Conservation (phyloP, 805 yeast species). For the Geotrichum ghanense region DNA sequence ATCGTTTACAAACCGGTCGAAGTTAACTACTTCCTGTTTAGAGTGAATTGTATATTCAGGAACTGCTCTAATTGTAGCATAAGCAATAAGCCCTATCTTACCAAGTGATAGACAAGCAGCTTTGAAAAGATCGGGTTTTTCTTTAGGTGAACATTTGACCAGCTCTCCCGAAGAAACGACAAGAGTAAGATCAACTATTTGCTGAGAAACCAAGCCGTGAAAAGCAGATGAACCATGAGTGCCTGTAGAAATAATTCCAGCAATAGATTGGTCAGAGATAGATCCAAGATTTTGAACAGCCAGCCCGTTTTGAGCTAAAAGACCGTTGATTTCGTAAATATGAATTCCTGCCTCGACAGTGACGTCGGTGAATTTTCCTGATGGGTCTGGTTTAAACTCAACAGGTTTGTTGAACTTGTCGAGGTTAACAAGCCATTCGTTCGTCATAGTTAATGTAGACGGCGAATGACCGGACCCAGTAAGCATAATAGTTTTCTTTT, state of each 20-base stretch:
- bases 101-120: constrained; percentile 85
- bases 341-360: constrained; percentile 93
- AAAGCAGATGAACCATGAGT: constrained; percentile 93
- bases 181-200: constrained; percentile 65
- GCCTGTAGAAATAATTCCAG: constrained; percentile 94
- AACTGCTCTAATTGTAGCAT: constrained; percentile 73
- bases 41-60: constrained; percentile 77
- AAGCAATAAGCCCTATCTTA: constrained; percentile 78
- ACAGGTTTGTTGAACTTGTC: constrained; percentile 60
- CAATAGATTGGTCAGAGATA: constrained; percentile 84
- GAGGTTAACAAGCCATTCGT: constrained; percentile 78
- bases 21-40: constrained; percentile 68
- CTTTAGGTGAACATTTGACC: constrained; percentile 52
- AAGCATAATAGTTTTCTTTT: constrained; percentile 58
- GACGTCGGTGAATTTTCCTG: constrained; percentile 56
- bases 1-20: constrained; percentile 52
- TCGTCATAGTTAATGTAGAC: constrained; percentile 76
- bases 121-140: constrained; percentile 54
- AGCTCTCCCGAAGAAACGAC: constrained; percentile 69
- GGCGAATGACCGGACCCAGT: constrained; percentile 97
- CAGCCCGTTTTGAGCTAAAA: constrained; percentile 48
- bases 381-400: constrained; percentile 10
- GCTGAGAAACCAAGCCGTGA: constrained; percentile 85
- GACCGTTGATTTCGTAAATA: constrained; percentile 59
- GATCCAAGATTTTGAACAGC: constrained; percentile 91